phyloP scores from a whole-genome alignment of 2,329 filamentous ascomycete species.

The Myriosclerotinia duriaeana region DNA sequence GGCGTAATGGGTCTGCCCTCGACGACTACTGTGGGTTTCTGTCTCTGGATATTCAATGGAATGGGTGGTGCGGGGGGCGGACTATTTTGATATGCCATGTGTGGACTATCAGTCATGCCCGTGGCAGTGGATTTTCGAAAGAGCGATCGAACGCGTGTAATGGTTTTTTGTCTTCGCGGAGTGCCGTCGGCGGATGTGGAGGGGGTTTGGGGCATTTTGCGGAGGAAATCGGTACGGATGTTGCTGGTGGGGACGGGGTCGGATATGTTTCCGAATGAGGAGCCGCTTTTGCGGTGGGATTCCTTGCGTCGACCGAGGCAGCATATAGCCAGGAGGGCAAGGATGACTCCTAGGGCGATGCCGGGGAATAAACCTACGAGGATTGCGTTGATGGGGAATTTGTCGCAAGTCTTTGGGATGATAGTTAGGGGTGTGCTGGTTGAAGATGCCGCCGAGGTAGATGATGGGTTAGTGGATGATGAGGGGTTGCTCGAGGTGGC shows the following conservation, averaged over 20 bases:
- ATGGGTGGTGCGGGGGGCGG: slow-evolving; percentile 27
- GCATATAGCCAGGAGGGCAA: slow-evolving; percentile 45
- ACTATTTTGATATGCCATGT: slow-evolving; percentile 6
- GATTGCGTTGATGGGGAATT: slow-evolving; percentile 31
- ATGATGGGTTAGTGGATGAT: slow-evolving; percentile 30
- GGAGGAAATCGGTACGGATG: slow-evolving; percentile 55
- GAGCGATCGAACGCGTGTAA: slow-evolving; percentile 34
- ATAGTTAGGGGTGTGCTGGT: slow-evolving; percentile 15
- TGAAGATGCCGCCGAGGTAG: slow-evolving; percentile 24
- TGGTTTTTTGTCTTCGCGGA: slow-evolving; percentile 23
- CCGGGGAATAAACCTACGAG: slow-evolving; percentile 46
- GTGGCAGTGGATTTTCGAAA: slow-evolving; percentile 33
- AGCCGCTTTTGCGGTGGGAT: slow-evolving; percentile 40
- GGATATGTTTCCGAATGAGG: slow-evolving; percentile 50
- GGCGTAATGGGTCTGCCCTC: slow-evolving; percentile 39
- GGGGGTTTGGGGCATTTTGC: slow-evolving; percentile 38
- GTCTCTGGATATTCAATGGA: slow-evolving; percentile 31
- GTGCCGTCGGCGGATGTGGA: slow-evolving; percentile 26
- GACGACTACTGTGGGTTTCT: neutral
- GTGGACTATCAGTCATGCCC: neutral
- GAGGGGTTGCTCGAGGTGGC: neutral
- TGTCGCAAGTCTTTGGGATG: slow-evolving; percentile 29
- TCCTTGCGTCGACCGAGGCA: slow-evolving; percentile 38
- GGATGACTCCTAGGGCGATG: slow-evolving; percentile 48
- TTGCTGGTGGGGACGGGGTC: slow-evolving; percentile 53